Evolutionary conservation across 352 stramenopile species (phyloP).

Genomic region (Thraustochytrium sp.): DNA sequence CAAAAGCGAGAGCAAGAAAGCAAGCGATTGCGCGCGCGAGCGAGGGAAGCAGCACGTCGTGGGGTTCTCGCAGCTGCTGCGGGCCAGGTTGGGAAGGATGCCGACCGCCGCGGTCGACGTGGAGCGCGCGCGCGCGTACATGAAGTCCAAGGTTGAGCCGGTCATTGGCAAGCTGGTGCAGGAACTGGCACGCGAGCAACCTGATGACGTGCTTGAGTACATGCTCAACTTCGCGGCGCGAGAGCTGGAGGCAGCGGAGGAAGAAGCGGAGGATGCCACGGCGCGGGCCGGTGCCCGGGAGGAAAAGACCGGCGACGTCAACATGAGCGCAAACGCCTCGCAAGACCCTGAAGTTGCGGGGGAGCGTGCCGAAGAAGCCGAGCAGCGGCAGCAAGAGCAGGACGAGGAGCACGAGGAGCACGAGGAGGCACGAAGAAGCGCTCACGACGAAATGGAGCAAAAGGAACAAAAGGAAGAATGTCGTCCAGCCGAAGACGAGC

Average conservation of each 20-base stretch:
- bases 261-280: background rate
- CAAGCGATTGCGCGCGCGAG: no score
- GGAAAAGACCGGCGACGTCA: background rate
- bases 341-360: background rate
- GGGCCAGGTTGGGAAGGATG: no score
- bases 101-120: no score
- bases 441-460: background rate
- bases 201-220: background rate
- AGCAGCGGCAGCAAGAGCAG: background rate
- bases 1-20: no score
- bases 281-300: background rate
- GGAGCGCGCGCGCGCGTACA: conserved; percentile 10
- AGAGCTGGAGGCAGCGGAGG: background rate
- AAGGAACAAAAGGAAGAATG: background rate
- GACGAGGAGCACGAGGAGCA: no score
- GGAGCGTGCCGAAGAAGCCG: background rate
- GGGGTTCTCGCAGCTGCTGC: no score
- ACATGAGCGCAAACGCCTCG: background rate
- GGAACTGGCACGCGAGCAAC: conserved; percentile 18
- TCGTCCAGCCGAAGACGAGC: background rate
- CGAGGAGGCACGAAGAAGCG: background rate
- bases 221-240: background rate
- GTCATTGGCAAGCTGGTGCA: conserved; percentile 11
- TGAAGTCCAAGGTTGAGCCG: conserved; percentile 13
- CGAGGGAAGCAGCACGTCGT: no score